These are phyloP conservation scores for Colletotrichum sp. DNA, from an alignment of 2,329 filamentous ascomycete species.

Conservation along the genomic window DNA sequence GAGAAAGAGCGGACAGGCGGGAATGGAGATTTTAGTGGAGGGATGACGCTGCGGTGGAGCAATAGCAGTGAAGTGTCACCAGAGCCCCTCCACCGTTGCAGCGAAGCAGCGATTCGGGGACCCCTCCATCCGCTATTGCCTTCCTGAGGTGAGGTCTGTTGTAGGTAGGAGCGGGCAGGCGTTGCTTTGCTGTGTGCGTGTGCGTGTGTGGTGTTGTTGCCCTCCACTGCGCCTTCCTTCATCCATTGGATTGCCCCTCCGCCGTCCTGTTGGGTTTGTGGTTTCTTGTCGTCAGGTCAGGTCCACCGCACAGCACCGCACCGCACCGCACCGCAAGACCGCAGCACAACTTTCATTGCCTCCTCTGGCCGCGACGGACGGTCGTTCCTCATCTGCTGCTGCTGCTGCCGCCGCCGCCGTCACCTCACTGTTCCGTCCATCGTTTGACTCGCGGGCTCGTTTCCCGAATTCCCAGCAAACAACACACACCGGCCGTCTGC, in stretches of 20 bases:
- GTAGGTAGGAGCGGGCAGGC: neutral
- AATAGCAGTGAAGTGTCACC: constrained; percentile 15
- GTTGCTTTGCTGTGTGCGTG: neutral
- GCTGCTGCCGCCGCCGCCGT: neutral
- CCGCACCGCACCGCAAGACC: neutral
- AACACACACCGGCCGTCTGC: neutral
- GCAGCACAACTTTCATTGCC: constrained; percentile 5
- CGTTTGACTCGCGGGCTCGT: neutral
- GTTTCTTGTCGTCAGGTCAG: neutral
- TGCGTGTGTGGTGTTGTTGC: neutral
- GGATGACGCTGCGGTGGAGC: constrained; percentile 18
- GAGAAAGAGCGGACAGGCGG: constrained; percentile 5
- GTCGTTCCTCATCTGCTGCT: neutral
- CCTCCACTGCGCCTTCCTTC: neutral
- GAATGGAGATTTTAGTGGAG: constrained; percentile 18
- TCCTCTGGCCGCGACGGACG: neutral
- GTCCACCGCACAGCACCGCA: neutral
- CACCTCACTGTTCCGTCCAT: neutral
- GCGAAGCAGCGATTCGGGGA: neutral
- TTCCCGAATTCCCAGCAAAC: neutral
- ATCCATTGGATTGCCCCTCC: neutral
- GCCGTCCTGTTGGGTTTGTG: neutral
- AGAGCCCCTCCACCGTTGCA: neutral
- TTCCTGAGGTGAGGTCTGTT: neutral
- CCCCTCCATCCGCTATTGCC: neutral